Base-by-base conservation (phyloP, 495 filamentous ascomycete species). In the Darksidea phi region DNA sequence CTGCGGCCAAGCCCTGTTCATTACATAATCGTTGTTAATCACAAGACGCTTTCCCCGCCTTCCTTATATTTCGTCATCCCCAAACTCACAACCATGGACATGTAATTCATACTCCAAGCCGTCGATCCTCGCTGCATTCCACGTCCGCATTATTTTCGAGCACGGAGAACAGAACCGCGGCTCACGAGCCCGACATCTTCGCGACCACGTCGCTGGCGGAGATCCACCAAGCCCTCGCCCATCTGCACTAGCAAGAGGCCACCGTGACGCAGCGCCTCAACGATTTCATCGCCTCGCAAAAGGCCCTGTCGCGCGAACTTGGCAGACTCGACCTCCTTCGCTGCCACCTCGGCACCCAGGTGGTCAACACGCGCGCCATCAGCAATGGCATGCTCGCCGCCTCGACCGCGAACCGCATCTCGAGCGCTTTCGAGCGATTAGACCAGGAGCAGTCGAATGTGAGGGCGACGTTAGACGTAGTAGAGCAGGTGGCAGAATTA, bases 401-500 rank as follows among this genome's bases (percentile, higher is more conserved):
- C 6, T 78, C 84, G 26, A 96, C 92, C 37, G 94, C 95, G n/a
- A 81, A 83, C 17, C 86, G 88, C 52, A 89, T 97, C 64, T 94
- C 90, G 13, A 80, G 80, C 67, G 88, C 91, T 11, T 95, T 98
- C 41, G 88, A 88, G 61, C 78, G 83, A 10, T 82, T 98, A 13
- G 94, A 98, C 70, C 78, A 88, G 13, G 94, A 97, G 74, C 93
- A 97, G 75, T 84, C 87, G 11, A 82, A 90, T 25, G 95, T 97
- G 7, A 89, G 90, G 65, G 86, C 88, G 24, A 97, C 95, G 6
- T 76, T 98, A 48, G 85, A 86, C 34, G 91, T 98, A 20, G 94
- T 97, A 2, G 93, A 97, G 69, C 92, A 96, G 72, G 95, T 98
- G 5, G 86, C 89, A 8, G 94, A 98, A 76, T 86, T 98, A 47